These are phyloP conservation scores for Astragalus glycyphyllos DNA, from an alignment of 306 rosid genomes.

Conservation along the genomic window DNA sequence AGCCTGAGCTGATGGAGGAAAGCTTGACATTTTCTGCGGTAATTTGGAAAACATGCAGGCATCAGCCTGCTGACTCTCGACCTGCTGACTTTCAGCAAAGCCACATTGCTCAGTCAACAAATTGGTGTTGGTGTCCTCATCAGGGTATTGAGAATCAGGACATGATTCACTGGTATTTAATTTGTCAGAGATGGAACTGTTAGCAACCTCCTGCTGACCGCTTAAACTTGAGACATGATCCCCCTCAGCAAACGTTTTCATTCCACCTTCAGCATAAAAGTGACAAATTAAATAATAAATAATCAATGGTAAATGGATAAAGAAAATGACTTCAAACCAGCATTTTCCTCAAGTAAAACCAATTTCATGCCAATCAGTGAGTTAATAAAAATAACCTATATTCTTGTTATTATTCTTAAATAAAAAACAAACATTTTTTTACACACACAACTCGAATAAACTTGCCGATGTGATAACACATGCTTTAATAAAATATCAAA, in stretches of 20 bases:
- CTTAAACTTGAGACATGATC: slow-evolving; percentile 43
- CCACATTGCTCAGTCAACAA: slow-evolving; percentile 35
- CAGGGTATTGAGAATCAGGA: slow-evolving; percentile 41
- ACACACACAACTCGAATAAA: not conserved
- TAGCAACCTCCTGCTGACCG: slow-evolving; percentile 40
- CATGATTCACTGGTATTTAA: slow-evolving; percentile 41
- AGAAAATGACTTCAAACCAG: slow-evolving; percentile 19
- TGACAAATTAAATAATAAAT: not conserved
- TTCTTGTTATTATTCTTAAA: not conserved
- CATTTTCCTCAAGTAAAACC: not conserved
- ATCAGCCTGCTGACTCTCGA: slow-evolving; percentile 45
- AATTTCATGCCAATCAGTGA: slow-evolving; percentile 2
- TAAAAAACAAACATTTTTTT: not conserved
- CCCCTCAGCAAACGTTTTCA: slow-evolving; percentile 44
- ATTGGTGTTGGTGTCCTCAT: slow-evolving; percentile 6
- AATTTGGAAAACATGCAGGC: slow-evolving; percentile 43
- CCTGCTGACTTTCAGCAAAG: slow-evolving; percentile 36
- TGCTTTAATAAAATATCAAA: slow-evolving; percentile 19
- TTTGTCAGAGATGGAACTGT: slow-evolving; percentile 36
- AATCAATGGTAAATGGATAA: not conserved
- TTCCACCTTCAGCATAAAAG: slow-evolving; percentile 22
- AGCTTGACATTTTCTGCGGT: slow-evolving; percentile 49
- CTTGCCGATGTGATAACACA: not conserved
- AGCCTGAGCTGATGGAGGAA: slow-evolving; percentile 71
- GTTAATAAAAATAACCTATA: slow-evolving; percentile 5